Conservation (phyloP, 116 monocot species). For the Papilionanthe hybrid region DNA sequence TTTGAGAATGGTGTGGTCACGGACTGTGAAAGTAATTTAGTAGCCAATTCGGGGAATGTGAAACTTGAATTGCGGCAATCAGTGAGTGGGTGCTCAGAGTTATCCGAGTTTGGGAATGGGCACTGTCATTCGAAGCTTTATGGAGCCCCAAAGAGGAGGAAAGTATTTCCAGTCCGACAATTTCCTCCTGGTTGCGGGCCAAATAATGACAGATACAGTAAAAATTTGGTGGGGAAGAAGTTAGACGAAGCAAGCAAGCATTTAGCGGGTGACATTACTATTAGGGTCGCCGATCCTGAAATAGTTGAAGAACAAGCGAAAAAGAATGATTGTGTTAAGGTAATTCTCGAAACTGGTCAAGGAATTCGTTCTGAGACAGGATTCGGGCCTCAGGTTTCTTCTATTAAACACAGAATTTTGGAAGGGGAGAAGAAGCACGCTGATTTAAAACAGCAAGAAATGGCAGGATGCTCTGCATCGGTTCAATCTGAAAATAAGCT, state of each 20-base stretch:
- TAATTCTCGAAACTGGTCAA: background rate
- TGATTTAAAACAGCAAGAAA: background rate
- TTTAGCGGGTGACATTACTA: background rate
- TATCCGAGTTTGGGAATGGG: slow-evolving; percentile 1
- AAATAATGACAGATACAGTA: background rate
- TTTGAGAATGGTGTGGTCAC: background rate
- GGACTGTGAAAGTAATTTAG: background rate
- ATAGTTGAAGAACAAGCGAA: background rate
- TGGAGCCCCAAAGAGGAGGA: slow-evolving; percentile 25
- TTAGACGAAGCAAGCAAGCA: background rate
- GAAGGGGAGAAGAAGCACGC: slow-evolving; percentile 2
- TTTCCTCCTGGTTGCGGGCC: slow-evolving; percentile 21
- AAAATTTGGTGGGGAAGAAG: slow-evolving; percentile 5
- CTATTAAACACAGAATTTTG: background rate
- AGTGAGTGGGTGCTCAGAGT: background rate
- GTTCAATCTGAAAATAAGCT: background rate
- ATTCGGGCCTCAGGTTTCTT: background rate
- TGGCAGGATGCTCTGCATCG: background rate
- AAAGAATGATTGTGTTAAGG: background rate
- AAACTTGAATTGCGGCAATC: background rate
- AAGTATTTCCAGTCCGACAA: slow-evolving; percentile 11
- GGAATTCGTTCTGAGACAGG: background rate
- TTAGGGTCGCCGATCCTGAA: background rate
- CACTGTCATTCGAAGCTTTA: slow-evolving; percentile 5
- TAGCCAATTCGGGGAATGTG: background rate